These are phyloP conservation scores for Peniophora sp. DNA, from an alignment of 1,284 basidiomycete species.

Conservation along the genomic window DNA sequence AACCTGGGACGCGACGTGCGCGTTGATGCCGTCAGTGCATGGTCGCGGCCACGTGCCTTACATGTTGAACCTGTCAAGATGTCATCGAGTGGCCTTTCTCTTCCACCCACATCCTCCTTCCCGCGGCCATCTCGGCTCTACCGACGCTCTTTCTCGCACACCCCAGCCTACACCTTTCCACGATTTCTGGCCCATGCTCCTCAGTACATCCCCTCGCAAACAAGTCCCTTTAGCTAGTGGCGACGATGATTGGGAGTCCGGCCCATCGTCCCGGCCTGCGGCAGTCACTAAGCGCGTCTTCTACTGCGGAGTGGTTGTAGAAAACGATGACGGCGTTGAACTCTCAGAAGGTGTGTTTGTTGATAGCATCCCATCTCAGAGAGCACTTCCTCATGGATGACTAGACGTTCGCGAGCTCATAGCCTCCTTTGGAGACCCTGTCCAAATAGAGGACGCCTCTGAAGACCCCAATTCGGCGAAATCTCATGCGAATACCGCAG, in stretches of 20 bases:
- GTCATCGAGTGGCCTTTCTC: neutral
- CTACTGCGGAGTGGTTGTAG: slow-evolving; percentile 76
- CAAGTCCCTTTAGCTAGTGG: slow-evolving; percentile 59
- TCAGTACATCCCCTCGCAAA: slow-evolving; percentile 60
- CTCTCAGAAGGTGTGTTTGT: slow-evolving; percentile 55
- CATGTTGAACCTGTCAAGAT: neutral
- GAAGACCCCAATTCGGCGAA: slow-evolving; percentile 29
- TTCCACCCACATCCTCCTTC: neutral
- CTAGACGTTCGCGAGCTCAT: slow-evolving; percentile 66
- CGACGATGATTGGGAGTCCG: slow-evolving; percentile 38
- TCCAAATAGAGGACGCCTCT: slow-evolving; percentile 26
- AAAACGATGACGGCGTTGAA: slow-evolving; percentile 59
- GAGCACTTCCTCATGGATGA: slow-evolving; percentile 27
- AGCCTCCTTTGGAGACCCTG: slow-evolving; percentile 60
- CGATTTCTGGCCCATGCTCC: slow-evolving; percentile 24
- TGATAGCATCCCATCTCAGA: neutral
- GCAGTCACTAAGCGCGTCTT: slow-evolving; percentile 67
- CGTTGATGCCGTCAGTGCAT: neutral
- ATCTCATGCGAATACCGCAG: neutral
- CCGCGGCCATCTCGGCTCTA: neutral
- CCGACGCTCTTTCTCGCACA: neutral
- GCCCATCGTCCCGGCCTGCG: slow-evolving; percentile 17
- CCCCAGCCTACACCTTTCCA: neutral
- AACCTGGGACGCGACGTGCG: neutral
- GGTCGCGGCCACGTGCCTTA: neutral